Base-by-base conservation (phyloP, 2,329 filamentous ascomycete species). In the Didymella sp. region DNA sequence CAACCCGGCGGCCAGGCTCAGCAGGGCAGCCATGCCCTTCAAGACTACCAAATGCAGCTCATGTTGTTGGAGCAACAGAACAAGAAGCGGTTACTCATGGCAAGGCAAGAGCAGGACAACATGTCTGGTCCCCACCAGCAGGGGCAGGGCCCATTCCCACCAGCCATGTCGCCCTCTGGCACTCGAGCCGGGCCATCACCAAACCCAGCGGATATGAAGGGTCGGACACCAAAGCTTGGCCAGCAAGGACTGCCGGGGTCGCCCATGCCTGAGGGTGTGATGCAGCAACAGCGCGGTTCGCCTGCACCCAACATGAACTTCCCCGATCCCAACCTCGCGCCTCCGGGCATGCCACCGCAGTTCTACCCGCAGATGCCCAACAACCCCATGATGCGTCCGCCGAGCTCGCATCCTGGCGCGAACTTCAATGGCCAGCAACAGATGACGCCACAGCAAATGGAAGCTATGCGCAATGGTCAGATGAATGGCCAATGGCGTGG, bases 61-160 rank as follows among this genome's bases (percentile, higher is more conserved):
- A 94, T 93, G 90, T 78, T 93, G 46, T 83, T 94, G 15, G 90
- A 94, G 77, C 90, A 93, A 76, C 90, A 94, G 77, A 94, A 94
- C 69, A 94, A 93, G 82, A 93, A 92, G 77, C 83, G 90, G 17
- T 81, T 94, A 45, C 87, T 92, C 81, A 92, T 92, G 89, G 90
- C 90, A 33, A 86, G 90, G 17, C 89, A 87, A 76, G 86, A 92
- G 73, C 90, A 94, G 75, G 91, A 93, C 61, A 86, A 79, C 70
- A 83, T 87, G 75, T 75, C 79, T 57, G 82, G 81, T 47, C 81
- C 82, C 21, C 79, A 80, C 51, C 76, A 72, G 22, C 75, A 76
- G 48, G 72, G 73, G 51, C 84, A 82, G 41, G 78, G 45, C 73
- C 81, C 56, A 80, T 91, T 90, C 79, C 85, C 78, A 17, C 78